Percentiles rank a stretch among this genome's conserved stretches.
These are phyloP conservation scores for Cornus kousa DNA, from an alignment of 148 eudicot species.

Conservation along the genomic window DNA sequence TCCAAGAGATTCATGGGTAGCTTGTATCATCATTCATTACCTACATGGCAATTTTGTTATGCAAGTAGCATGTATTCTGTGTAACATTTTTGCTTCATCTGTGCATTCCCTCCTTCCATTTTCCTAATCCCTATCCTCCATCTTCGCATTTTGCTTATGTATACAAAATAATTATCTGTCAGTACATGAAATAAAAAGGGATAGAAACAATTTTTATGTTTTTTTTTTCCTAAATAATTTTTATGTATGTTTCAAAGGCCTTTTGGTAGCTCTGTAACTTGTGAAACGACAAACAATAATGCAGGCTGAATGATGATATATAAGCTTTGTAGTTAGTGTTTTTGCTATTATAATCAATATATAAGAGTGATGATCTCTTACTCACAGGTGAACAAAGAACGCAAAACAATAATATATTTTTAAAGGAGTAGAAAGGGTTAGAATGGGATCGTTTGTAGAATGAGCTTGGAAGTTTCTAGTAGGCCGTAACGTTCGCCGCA, in stretches of 20 bases:
- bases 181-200: background rate
- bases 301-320: no score
- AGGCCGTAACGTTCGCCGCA: no score
- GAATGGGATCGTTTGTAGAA: no score
- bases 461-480: no score
- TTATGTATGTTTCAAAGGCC: background rate
- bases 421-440: no score
- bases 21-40: no score
- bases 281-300: background rate
- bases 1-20: background rate
- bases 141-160: background rate
- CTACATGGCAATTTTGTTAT: background rate
- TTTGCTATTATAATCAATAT: no score
- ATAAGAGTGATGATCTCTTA: no score
- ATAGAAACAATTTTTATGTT: background rate
- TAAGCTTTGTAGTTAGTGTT: no score
- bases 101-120: background rate
- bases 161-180: background rate
- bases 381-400: no score
- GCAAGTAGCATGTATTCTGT: background rate
- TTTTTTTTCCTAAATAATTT: no score
- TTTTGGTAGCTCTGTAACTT: background rate
- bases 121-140: background rate
- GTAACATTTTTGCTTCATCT: background rate
- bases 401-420: no score